Evolutionary conservation across 2,329 filamentous ascomycete species (phyloP), one percentile per base, ranked within the genome.

Genomic region (Claviceps monticola): DNA sequence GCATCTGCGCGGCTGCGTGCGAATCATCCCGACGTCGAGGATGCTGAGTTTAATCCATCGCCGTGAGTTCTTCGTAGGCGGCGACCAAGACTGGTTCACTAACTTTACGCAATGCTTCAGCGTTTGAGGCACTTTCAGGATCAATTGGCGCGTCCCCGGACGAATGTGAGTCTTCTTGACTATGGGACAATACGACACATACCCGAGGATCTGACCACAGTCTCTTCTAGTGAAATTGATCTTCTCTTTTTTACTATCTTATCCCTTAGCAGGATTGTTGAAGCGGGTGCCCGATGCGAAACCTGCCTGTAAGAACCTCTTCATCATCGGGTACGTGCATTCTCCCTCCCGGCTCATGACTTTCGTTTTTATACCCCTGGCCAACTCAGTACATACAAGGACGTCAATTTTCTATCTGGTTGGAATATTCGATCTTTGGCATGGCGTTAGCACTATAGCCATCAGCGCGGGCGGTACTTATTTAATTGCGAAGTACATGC

Each of bases 401-500:
- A 80, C 88, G 16, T 86, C 86, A 4, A 65, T 93, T 23, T 97
- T 98, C 73, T 97, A 95, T 66, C 77, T 98, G 7, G 76, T 98
- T 52, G 93, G 93, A 34, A 78, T 98, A 3, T 98, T 95, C 68
- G 86, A 95, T 63, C 77, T 98, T 47, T 97, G 91, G 90, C 74
- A 71, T 66, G 94, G 93, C 52, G 69, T 94, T 14, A 77, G 79
- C 41, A 95, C 90, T 2, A 71, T 98, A 41, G 65, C 86, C 53
- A 82, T 95, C 64, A 89, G 87, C 63, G 82, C 91, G 1, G 79
- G 76, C 17, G 90, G 82, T 48, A 80, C 87, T 49, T 98, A 96
- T 64, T 73, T 77, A 56, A 93, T 98, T 59, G 86, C 91, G 50
- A 81, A 84, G 58, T 90, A 83, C 64, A 73, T 97, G 45, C 79